phyloP scores from a whole-genome alignment of 225 moss, liverwort and hornwort genomes.

The Marchantia paleacea region DNA sequence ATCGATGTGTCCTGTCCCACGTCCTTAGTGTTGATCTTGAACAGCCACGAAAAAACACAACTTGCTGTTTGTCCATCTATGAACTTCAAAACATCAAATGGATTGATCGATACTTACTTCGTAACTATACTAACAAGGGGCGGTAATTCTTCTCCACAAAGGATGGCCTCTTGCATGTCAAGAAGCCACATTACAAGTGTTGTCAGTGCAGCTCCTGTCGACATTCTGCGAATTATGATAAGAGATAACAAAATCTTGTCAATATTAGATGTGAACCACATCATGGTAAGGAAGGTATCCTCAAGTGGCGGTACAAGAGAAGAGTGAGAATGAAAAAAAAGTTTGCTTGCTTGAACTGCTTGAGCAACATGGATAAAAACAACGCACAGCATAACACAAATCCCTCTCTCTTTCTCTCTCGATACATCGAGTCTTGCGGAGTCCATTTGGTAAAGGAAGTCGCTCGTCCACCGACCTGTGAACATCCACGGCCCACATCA shows the following conservation, averaged over 20 bases:
- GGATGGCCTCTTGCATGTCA: conserved; percentile 56
- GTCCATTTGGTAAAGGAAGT: too few relatives aligned
- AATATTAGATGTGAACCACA: background rate
- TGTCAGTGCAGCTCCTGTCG: conserved; percentile 83
- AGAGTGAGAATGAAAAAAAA: background rate
- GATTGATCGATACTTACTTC: conserved; percentile 47
- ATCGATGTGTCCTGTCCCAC: too few relatives aligned
- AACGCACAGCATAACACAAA: background rate
- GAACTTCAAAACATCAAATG: too few relatives aligned
- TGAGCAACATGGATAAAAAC: background rate
- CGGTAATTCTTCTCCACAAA: conserved; percentile 56
- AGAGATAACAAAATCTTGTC: background rate
- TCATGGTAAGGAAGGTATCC: background rate
- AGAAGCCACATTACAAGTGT: conserved; percentile 77
- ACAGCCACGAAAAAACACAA: too few relatives aligned
- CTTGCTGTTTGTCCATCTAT: too few relatives aligned
- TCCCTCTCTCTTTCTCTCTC: background rate
- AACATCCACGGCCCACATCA: conserved; percentile 95
- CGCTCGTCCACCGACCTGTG: conserved; percentile 54
- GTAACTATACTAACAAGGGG: conserved; percentile 85
- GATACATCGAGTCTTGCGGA: background rate
- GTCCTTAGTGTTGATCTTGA: too few relatives aligned
- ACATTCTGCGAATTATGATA: conserved; percentile 60
- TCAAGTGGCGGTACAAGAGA: too few relatives aligned
- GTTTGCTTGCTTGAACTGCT: too few relatives aligned